Base-by-base conservation (phyloP, 2,329 filamentous ascomycete genomes). In the Fusarium sarcochroum region DNA sequence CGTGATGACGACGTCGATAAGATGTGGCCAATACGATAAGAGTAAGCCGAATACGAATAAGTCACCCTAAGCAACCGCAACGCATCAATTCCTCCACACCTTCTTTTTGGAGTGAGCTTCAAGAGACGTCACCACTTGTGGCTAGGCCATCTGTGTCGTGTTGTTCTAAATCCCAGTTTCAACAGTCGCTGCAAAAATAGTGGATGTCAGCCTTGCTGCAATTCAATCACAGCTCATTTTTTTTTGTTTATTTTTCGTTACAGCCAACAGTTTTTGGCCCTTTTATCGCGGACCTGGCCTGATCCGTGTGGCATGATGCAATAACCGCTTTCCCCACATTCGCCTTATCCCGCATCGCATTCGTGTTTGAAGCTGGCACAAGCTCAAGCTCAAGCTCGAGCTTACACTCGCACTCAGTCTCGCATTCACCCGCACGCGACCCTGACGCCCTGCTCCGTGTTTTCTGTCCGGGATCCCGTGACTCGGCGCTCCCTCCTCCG, bases 41-140 rank as follows among this genome's bases (percentile, higher is more conserved):
- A 10, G 13, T 17, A 6, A 52, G 27, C 56, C 71, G 72, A 74
- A 73, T 71, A 73, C 72, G 63, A 73, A 71, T 70, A 71, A 67
- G 52, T 48, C 42, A 47, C 45, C 35, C 20, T 23, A 27, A 21
- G 37, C 38, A 52, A 37, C 46, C 45, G 52, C 40, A 32, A 32
- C 47, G 44, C 44, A 56, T 37, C 37, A 35, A 30, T 13, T 13
- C 27, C 34, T 32, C 25, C 58, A 66, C 65, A 65, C 46, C 40
- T 49, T 68, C 40, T 48, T 47, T 44, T 17, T 21, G 18, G 14
- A 15, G 20, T 41, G 30, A 42, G 47, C 27, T 57, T 27, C 21
- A 18, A 47, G 52, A 67, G 62, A 70, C 58, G 58, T 67, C 66
- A 69, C 25, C 38, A 45, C 47, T 56, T 35, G 44, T 23, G 52